Evolutionary conservation across 805 yeast species (phyloP).

Genomic region (Wickerhamomyces silvicola): DNA sequence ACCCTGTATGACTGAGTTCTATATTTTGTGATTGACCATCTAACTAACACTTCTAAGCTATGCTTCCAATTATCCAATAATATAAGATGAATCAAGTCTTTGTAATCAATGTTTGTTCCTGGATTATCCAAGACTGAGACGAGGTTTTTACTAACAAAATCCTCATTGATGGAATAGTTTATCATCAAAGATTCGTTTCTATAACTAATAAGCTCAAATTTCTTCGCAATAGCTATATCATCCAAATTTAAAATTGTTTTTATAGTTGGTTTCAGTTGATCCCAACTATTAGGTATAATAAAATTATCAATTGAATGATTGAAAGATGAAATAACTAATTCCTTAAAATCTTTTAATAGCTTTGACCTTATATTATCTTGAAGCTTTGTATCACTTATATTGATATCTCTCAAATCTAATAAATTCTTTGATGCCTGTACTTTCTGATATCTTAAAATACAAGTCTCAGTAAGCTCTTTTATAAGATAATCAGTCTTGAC

Average conservation of each 20-base stretch:
- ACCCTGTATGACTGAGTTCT: constrained; percentile 13
- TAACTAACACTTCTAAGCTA: constrained; percentile 29
- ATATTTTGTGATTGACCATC: constrained; percentile 33
- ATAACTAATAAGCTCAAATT: constrained; percentile 53
- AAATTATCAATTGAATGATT: constrained; percentile 43
- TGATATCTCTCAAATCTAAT: constrained; percentile 28
- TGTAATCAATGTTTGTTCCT: constrained; percentile 26
- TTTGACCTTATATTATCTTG: constrained; percentile 25
- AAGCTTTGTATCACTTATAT: constrained; percentile 29
- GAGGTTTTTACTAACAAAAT: constrained; percentile 18
- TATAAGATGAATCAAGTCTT: constrained; percentile 24
- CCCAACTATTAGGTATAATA: constrained; percentile 61
- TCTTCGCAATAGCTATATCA: constrained; percentile 33
- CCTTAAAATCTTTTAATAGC: constrained; percentile 20
- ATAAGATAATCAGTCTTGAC: constrained; percentile 48
- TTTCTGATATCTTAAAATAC: constrained; percentile 42
- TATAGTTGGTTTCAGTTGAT: constrained; percentile 40
- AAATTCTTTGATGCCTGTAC: constrained; percentile 28
- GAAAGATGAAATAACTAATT: constrained; percentile 25
- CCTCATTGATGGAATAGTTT: constrained; percentile 27
- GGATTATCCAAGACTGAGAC: constrained; percentile 32
- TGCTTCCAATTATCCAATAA: constrained; percentile 26
- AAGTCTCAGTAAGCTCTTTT: constrained; percentile 56
- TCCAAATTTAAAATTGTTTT: constrained; percentile 32
- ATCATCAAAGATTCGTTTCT: constrained; percentile 68